Evolutionary conservation across 257 asterid genomes (phyloP).

Genomic region (Solanum ossicruentum): DNA sequence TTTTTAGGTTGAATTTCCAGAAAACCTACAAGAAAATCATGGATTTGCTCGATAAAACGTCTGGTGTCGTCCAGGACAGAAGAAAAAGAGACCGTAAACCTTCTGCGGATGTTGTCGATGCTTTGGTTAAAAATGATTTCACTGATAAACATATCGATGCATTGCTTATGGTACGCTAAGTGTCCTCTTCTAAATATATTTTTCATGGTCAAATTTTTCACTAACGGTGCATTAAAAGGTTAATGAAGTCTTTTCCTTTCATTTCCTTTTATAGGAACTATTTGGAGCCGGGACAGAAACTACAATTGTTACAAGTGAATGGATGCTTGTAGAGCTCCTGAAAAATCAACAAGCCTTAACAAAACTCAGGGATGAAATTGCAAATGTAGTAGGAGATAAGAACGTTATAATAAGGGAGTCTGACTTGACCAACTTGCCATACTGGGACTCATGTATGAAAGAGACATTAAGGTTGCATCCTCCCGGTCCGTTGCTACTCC

Average conservation of each 20-base stretch:
- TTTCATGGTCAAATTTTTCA: too few relatives aligned
- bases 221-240: too few relatives aligned
- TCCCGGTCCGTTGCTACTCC: neutral
- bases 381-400: neutral
- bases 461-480: slow-evolving; percentile 3
- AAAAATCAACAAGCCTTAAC: neutral
- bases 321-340: neutral
- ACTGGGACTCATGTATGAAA: neutral
- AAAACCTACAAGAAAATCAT: neutral
- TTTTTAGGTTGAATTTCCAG: neutral
- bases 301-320: neutral
- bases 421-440: neutral
- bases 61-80: neutral
- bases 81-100: neutral
- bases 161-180: neutral
- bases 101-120: neutral
- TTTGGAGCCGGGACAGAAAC: neutral
- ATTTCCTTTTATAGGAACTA: neutral
- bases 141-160: neutral
- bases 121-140: neutral
- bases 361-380: neutral
- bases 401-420: neutral
- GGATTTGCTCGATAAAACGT: neutral
- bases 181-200: neutral
- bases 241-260: neutral